phyloP scores from a whole-genome alignment of 768 basidiomycete genomes.

The Mycena rebaudengoi region DNA sequence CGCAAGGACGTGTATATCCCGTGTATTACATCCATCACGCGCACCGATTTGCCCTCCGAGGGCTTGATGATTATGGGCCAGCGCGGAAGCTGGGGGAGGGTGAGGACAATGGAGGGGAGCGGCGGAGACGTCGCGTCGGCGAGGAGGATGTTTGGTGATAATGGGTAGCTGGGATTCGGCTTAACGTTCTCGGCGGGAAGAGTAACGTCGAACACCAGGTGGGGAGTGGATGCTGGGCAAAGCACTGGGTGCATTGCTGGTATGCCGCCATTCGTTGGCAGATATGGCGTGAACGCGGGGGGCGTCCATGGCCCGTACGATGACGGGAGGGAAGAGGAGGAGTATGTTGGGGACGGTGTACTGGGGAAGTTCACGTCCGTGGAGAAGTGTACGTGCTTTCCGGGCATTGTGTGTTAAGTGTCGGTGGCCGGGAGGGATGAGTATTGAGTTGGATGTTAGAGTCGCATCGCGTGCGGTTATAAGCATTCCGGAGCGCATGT shows the following conservation, averaged over 20 bases:
- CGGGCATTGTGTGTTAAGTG: conserved; percentile 9
- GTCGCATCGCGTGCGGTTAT: background rate
- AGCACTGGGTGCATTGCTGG: conserved; percentile 14
- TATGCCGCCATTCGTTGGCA: background rate
- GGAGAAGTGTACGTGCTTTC: conserved; percentile 24
- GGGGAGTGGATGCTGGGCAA: background rate
- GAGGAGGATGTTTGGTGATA: background rate
- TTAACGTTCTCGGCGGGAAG: conserved; percentile 22
- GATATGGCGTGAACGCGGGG: conserved; percentile 15
- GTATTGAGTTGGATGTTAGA: background rate
- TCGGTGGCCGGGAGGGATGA: background rate
- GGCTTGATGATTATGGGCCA: conserved; percentile 19
- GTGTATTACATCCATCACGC: conserved; percentile 13
- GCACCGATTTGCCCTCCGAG: conserved; percentile 3
- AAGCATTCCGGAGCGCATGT: too few relatives aligned
- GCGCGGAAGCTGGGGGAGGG: background rate
- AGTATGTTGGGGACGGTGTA: conserved; percentile 31
- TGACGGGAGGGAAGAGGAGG: conserved; percentile 26
- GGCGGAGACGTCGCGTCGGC: conserved; percentile 8
- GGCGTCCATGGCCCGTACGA: conserved; percentile 29
- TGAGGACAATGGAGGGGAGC: conserved; percentile 3
- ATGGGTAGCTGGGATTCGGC: background rate
- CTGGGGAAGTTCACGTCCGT: conserved; percentile 6
- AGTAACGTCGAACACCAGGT: conserved; percentile 25
- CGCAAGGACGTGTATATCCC: conserved; percentile 22